A percentile compares a stretch with the other conserved stretches of the same genome.
Conservation (phyloP, 164 flowering plant species). For the Berberis vulgaris region DNA sequence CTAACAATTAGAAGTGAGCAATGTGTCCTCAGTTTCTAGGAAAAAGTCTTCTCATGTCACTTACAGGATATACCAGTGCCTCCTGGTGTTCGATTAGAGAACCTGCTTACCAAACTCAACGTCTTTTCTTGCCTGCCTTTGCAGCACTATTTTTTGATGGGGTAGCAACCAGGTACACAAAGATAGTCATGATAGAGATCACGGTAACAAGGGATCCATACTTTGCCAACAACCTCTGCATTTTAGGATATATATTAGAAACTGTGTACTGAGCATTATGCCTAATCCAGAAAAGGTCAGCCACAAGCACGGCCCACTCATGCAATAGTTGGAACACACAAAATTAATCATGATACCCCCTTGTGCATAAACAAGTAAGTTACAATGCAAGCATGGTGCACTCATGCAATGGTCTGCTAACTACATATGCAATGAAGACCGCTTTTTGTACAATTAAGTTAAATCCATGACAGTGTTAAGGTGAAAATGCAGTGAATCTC, state of each 20-base stretch:
- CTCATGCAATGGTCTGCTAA: neutral
- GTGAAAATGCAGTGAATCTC: slow-evolving; percentile 8
- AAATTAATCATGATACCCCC: too few relatives aligned
- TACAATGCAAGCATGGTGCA: neutral
- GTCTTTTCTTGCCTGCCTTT: slow-evolving; percentile 80
- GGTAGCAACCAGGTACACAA: slow-evolving; percentile 48
- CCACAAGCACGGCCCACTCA: too few relatives aligned
- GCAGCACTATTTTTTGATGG: slow-evolving; percentile 74
- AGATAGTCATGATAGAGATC: slow-evolving; percentile 46
- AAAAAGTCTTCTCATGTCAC: too few relatives aligned
- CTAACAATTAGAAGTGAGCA: neutral
- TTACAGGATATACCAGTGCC: too few relatives aligned
- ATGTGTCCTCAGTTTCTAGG: neutral
- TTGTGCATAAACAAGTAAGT: neutral
- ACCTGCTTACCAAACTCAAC: slow-evolving; percentile 17
- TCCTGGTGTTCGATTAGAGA: neutral
- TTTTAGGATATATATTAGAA: neutral
- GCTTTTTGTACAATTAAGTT: neutral
- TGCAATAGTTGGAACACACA: too few relatives aligned
- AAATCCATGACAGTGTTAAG: neutral
- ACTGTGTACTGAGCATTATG: neutral
- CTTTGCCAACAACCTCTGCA: slow-evolving; percentile 76
- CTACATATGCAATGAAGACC: neutral
- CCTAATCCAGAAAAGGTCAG: too few relatives aligned
- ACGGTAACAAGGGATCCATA: slow-evolving; percentile 80